These are phyloP conservation scores for Cladosporium sp. DNA, from an alignment of 2,329 filamentous ascomycete genomes.

Conservation along the genomic window DNA sequence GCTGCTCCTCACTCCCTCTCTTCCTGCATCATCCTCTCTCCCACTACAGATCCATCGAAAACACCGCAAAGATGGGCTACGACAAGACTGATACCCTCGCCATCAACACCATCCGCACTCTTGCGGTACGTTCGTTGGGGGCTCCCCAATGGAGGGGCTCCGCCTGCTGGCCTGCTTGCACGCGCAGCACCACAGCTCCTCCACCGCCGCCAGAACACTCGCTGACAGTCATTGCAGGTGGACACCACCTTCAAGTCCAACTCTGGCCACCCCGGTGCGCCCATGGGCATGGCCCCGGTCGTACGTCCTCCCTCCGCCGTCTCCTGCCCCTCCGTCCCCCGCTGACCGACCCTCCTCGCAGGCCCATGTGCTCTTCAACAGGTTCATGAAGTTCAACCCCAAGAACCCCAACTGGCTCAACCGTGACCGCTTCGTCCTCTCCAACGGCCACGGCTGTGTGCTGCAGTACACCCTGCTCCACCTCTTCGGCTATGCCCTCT, in stretches of 20 bases:
- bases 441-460: constrained; percentile 99
- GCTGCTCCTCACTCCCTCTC: background rate
- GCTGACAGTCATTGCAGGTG: constrained; percentile 56
- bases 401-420: constrained; percentile 98
- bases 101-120: constrained; percentile 95
- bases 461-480: constrained; percentile 98
- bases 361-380: constrained; percentile 77
- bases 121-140: constrained; percentile 68
- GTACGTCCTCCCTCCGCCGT: background rate
- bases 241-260: constrained; percentile 96
- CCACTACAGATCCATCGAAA: constrained; percentile 8
- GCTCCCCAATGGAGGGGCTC: background rate
- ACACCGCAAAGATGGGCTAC: constrained; percentile 69
- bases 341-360: background rate
- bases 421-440: constrained; percentile 97
- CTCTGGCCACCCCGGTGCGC: constrained; percentile 97
- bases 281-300: constrained; percentile 93
- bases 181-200: background rate
- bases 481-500: constrained; percentile 84
- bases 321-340: background rate
- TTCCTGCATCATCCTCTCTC: background rate
- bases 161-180: background rate
- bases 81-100: constrained; percentile 81
- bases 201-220: background rate
- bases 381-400: constrained; percentile 99